phyloP scores from a whole-genome alignment of 352 stramenopile species.

The Saprolegnia diclina region DNA sequence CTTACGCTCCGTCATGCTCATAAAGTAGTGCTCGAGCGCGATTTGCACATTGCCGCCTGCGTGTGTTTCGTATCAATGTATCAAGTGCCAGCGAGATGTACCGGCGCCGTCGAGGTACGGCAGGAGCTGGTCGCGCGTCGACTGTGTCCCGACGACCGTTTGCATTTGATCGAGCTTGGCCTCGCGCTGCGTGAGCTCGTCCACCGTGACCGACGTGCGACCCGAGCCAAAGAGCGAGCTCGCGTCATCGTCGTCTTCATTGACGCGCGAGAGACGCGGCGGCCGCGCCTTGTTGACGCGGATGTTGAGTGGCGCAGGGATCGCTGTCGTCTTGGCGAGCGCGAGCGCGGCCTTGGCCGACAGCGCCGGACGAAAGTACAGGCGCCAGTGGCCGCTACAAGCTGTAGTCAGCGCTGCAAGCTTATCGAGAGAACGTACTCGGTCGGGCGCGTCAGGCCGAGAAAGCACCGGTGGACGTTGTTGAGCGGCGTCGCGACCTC shows the following conservation, averaged over 20 bases:
- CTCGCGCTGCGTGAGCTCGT: constrained; percentile 63
- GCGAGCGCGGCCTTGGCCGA: constrained; percentile 43
- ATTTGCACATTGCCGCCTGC: constrained; percentile 69
- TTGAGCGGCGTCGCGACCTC: background rate
- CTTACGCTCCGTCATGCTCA: constrained; percentile 52
- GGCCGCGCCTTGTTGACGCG: constrained; percentile 1
- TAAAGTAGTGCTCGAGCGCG: constrained; percentile 86
- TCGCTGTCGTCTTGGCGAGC: background rate
- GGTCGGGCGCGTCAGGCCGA: constrained; percentile 39
- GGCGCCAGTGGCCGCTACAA: constrained; percentile 30
- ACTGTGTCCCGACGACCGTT: constrained; percentile 64
- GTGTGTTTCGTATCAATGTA: background rate
- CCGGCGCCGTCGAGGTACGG: constrained; percentile 76
- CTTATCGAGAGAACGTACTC: background rate
- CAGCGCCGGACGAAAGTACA: constrained; percentile 80
- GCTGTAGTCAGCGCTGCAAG: background rate
- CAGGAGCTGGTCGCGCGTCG: constrained; percentile 59
- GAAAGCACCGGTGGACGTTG: constrained; percentile 72
- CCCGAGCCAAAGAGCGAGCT: constrained; percentile 18
- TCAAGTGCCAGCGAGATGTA: constrained; percentile 2
- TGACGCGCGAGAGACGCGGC: constrained; percentile 1
- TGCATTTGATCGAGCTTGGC: constrained; percentile 83
- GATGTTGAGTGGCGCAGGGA: constrained; percentile 19
- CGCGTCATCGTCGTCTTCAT: constrained; percentile 29
- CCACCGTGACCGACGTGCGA: constrained; percentile 34